Base-by-base conservation (phyloP, 805 yeast genomes). In the Saccharomyces eubayanus region DNA sequence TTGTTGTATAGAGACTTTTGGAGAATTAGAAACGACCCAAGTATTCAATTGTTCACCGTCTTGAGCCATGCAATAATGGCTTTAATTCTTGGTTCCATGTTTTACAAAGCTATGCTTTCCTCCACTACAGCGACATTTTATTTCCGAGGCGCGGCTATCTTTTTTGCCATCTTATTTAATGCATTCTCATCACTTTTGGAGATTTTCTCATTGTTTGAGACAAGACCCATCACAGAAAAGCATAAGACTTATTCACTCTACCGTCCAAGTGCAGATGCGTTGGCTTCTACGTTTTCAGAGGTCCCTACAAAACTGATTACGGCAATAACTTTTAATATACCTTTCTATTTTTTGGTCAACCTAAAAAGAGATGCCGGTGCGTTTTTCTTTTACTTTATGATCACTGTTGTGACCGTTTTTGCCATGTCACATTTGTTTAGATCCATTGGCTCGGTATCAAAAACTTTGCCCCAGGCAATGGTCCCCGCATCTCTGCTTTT, bases 181-280 rank as follows among this genome's bases (percentile, higher is more conserved):
- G 80, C 84, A 16, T 77, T 81, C 59, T 70, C 80, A 20, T 79
- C 83, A 5, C 64, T 81, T 53, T 69, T 79, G 58, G 86, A 81
- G 65, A 73, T 81, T 51, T 68, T 77, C 62, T 57, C 77, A 1
- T 61, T 78, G 28, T 80, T 69, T 60, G 81, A 77, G 57, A 72
- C 79, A 36, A 74, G 85, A 59, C 76, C 79, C n/a, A 74, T 82
- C 56, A 77, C 79, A 31, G 81, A 78, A 58, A 82, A 82, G 61
- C 86, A 82, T 57, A 75, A 77, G 56, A 73, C 74, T 41, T 81
- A 74, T 59, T 80, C 83, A 1, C 64, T 82, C 36, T 82, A 82
- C 59, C 82, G 76, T 55, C 84, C 85, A 6, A 71, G 81, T 47
- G 83, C 87, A 2, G 83, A 83, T 59, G 84, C 87, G 0, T 59